Conservation (phyloP, 257 asterid species). For the Solanum chilense region DNA sequence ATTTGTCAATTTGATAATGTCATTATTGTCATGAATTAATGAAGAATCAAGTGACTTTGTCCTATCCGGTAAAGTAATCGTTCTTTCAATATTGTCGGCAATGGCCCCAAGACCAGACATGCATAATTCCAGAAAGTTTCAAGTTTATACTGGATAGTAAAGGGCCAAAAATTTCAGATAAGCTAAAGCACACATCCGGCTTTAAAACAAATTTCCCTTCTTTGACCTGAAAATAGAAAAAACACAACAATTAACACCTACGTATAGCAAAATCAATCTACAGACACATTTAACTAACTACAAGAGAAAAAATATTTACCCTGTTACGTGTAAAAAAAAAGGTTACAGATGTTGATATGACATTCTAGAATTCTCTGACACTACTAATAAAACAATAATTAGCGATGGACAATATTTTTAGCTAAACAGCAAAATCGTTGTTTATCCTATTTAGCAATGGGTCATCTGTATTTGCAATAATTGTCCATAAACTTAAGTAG, state of each 20-base stretch:
- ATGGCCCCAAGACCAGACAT: conserved; percentile 87
- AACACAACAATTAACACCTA: neutral
- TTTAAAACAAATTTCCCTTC: neutral
- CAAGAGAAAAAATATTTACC: neutral
- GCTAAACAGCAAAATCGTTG: neutral
- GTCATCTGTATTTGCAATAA: neutral
- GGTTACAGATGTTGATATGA: neutral
- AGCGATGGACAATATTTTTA: neutral
- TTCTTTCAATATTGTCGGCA: conserved; percentile 36
- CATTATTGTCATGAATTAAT: conserved; percentile 21
- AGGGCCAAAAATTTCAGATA: conserved; percentile 13
- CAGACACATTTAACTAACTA: neutral
- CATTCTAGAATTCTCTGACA: neutral
- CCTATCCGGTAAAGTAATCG: conserved; percentile 45
- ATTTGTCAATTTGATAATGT: conserved; percentile 14
- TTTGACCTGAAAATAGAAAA: neutral
- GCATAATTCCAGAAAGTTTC: conserved; percentile 50
- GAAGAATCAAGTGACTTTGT: conserved; percentile 40
- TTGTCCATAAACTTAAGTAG: neutral
- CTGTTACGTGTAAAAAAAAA: neutral
- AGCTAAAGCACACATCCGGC: conserved; percentile 4
- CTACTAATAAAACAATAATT: neutral
- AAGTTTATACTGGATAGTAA: conserved; percentile 18
- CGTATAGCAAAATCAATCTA: neutral
- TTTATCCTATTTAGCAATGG: neutral